phyloP scores from a whole-genome alignment of 2,329 filamentous ascomycete genomes.

The Botrytis pseudocinerea region DNA sequence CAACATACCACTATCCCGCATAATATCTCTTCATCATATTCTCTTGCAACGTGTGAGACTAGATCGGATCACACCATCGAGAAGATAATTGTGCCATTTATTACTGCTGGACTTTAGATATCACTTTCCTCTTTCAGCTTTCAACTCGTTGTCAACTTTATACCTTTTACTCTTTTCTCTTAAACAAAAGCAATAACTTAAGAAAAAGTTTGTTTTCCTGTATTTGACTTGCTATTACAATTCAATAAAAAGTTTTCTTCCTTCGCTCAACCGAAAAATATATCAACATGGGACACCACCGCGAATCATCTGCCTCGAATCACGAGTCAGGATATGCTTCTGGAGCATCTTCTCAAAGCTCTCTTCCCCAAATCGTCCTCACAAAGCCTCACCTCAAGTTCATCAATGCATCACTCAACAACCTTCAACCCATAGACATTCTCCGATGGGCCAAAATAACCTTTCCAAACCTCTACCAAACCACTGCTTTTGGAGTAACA shows the following conservation, averaged over 20 bases:
- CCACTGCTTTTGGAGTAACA: slow-evolving; percentile 78
- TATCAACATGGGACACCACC: slow-evolving; percentile 35
- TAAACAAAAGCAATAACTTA: not conserved
- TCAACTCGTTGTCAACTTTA: not conserved
- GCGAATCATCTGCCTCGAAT: slow-evolving; percentile 42
- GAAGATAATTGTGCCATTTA: slow-evolving; percentile 19
- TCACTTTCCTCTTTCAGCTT: not conserved
- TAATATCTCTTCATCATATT: not conserved
- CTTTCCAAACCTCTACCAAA: slow-evolving; percentile 86
- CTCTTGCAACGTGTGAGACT: not conserved
- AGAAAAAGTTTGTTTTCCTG: not conserved
- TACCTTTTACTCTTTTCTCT: not conserved
- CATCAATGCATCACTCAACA: slow-evolving; percentile 85
- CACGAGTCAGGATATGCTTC: slow-evolving; percentile 84
- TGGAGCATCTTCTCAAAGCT: slow-evolving; percentile 57
- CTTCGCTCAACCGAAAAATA: slow-evolving; percentile 10
- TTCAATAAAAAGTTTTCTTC: not conserved
- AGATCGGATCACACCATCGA: slow-evolving; percentile 17
- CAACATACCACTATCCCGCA: not conserved
- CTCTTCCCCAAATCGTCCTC: slow-evolving; percentile 77
- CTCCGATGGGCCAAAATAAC: slow-evolving; percentile 89
- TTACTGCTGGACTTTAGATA: not conserved
- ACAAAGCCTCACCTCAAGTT: slow-evolving; percentile 85
- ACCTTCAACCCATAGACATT: slow-evolving; percentile 86
- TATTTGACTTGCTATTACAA: not conserved